Conservation (phyloP, 257 asterid genomes). For the Solanum dulcamara region DNA sequence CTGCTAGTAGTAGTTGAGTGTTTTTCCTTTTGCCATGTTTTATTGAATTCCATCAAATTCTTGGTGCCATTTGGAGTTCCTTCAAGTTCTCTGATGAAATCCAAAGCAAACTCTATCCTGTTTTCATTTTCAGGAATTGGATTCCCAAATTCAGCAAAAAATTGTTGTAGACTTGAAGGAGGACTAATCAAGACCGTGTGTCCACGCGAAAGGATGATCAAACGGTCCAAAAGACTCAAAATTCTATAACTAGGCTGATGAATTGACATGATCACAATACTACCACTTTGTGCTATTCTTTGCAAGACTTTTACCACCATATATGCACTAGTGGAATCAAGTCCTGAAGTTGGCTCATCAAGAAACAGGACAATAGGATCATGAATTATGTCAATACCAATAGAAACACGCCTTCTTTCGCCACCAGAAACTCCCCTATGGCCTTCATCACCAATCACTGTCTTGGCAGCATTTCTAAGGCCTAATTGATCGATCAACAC, state of each 20-base stretch:
- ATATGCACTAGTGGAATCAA: slow-evolving; percentile 59
- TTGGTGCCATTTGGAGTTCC: slow-evolving; percentile 12
- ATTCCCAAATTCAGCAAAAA: slow-evolving; percentile 21
- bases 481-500: slow-evolving; percentile 30
- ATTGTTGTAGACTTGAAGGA: slow-evolving; percentile 6
- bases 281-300: slow-evolving; percentile 42
- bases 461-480: slow-evolving; percentile 26
- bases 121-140: slow-evolving; percentile 30
- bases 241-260: slow-evolving; percentile 34
- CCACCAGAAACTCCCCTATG: slow-evolving; percentile 40
- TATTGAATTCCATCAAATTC: slow-evolving; percentile 19
- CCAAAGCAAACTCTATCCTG: slow-evolving; percentile 24
- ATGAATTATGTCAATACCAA: slow-evolving; percentile 33
- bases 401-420: slow-evolving; percentile 33
- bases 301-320: slow-evolving; percentile 46
- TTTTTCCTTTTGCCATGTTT: slow-evolving; percentile 7
- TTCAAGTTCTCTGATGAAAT: slow-evolving; percentile 25
- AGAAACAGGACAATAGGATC: slow-evolving; percentile 40
- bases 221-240: slow-evolving; percentile 15
- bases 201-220: slow-evolving; percentile 30
- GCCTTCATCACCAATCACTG: slow-evolving; percentile 37
- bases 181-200: slow-evolving; percentile 24
- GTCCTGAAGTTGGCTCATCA: slow-evolving; percentile 66
- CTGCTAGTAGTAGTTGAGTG: background rate
- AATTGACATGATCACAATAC: slow-evolving; percentile 53